phyloP scores from a whole-genome alignment of 2,329 filamentous ascomycete species.

The Zymoseptoria brevis region DNA sequence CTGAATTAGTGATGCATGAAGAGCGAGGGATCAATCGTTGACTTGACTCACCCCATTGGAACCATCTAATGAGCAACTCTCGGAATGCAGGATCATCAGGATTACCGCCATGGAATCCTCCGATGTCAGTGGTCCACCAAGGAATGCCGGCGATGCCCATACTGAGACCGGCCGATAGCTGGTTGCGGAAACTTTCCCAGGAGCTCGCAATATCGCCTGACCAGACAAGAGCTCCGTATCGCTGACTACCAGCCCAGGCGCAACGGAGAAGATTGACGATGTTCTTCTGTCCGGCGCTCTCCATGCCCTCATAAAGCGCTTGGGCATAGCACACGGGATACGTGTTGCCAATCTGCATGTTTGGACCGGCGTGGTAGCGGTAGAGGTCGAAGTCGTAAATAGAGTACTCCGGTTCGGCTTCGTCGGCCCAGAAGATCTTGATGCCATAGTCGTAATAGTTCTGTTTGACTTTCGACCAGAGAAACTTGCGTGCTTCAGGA shows the following conservation, averaged over 20 bases:
- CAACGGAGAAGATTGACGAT: slow-evolving; percentile 54
- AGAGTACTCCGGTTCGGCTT: slow-evolving; percentile 59
- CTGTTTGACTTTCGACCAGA: slow-evolving; percentile 52
- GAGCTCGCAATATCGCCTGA: slow-evolving; percentile 59
- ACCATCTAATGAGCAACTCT: slow-evolving; percentile 60
- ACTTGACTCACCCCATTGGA: slow-evolving; percentile 52
- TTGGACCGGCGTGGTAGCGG: slow-evolving; percentile 50
- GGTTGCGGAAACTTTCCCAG: slow-evolving; percentile 52
- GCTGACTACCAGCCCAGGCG: slow-evolving; percentile 53
- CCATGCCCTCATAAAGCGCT: slow-evolving; percentile 54
- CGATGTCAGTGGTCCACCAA: slow-evolving; percentile 66
- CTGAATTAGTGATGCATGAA: background rate
- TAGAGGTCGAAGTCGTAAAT: slow-evolving; percentile 61
- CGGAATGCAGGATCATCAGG: slow-evolving; percentile 49
- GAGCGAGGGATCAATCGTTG: background rate
- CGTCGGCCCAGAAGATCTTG: slow-evolving; percentile 60
- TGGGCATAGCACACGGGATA: slow-evolving; percentile 52
- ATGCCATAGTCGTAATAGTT: slow-evolving; percentile 58
- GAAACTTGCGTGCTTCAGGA: slow-evolving; percentile 48
- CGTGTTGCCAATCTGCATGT: slow-evolving; percentile 51
- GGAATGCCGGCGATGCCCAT: slow-evolving; percentile 54
- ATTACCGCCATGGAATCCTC: slow-evolving; percentile 60
- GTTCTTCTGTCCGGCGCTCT: slow-evolving; percentile 44
- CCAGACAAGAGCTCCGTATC: slow-evolving; percentile 59
- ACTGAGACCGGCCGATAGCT: slow-evolving; percentile 56